Evolutionary conservation across 306 rosid species (phyloP).

Genomic region (Vachellia pachyceras): DNA sequence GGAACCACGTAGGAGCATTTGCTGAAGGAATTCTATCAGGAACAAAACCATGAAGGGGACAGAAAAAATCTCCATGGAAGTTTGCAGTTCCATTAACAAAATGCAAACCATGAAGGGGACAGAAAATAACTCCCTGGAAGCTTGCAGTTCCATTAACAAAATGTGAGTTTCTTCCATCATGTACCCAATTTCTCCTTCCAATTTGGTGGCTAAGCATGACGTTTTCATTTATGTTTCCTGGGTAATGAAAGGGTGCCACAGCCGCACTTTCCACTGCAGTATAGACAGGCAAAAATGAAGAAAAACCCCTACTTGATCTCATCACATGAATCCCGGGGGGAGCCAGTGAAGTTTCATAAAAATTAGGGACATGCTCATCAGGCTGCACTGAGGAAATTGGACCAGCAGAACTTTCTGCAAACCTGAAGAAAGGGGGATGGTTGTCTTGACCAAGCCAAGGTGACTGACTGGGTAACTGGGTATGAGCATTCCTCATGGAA

Average conservation of each 20-base stretch:
- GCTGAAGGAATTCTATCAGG: not conserved
- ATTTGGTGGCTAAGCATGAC: not conserved
- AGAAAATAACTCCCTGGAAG: not conserved
- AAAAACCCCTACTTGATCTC: not conserved
- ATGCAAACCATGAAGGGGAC: not conserved
- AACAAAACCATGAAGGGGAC: not conserved
- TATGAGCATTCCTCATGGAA: not conserved
- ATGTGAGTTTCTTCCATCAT: not conserved
- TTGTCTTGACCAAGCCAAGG: constrained; percentile 1
- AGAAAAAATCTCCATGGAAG: too few relatives aligned
- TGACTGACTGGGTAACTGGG: not conserved
- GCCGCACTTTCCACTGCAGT: not conserved
- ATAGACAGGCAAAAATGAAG: not conserved
- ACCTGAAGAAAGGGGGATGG: not conserved
- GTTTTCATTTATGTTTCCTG: not conserved
- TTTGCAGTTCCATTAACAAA: too few relatives aligned
- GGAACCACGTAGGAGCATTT: not conserved
- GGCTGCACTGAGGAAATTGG: not conserved
- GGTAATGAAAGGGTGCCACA: not conserved
- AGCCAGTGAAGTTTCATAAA: constrained; percentile 10
- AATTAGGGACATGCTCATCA: not conserved
- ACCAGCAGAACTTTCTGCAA: not conserved
- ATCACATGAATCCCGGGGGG: not conserved
- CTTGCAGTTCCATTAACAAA: constrained; percentile 9
- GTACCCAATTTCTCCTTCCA: constrained; percentile 9